phyloP scores from a whole-genome alignment of 306 rosid species.

The Dryas octopetala region DNA sequence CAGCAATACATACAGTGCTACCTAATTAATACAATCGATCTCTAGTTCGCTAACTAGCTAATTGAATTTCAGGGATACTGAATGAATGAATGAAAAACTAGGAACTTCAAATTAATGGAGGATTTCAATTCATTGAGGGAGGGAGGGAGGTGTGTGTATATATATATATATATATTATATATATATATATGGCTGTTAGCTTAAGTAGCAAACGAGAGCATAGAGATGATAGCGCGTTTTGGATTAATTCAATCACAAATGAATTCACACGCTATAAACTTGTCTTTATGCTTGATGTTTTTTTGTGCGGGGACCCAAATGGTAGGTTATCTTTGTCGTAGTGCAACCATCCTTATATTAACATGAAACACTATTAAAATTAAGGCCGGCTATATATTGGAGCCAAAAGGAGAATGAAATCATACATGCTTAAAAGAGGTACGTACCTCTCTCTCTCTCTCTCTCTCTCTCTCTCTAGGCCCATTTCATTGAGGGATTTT shows the following conservation, averaged over 20 bases:
- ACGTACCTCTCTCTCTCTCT: neutral
- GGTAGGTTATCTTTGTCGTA: slow-evolving; percentile 9
- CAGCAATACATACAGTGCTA: neutral
- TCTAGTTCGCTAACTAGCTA: neutral
- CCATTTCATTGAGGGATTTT: too few relatives aligned
- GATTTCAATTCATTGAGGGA: neutral
- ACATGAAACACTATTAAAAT: neutral
- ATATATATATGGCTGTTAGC: neutral
- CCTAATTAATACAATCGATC: neutral
- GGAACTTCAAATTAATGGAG: too few relatives aligned
- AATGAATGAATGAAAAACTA: too few relatives aligned
- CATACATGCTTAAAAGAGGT: neutral
- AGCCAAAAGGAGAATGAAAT: slow-evolving; percentile 11
- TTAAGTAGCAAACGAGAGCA: neutral
- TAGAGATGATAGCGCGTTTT: neutral
- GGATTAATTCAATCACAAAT: neutral
- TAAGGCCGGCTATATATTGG: slow-evolving; percentile 29
- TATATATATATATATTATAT: slow-evolving; percentile 1
- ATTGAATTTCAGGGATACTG: too few relatives aligned
- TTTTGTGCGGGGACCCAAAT: slow-evolving; percentile 8
- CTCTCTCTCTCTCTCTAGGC: too few relatives aligned
- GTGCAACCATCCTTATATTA: too few relatives aligned
- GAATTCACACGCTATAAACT: neutral
- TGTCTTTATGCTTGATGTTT: slow-evolving; percentile 17
- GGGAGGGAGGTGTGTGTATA: neutral